Evolutionary conservation across 2,329 filamentous ascomycete genomes (phyloP).

Genomic region (Pseudogymnoascus pannorum): DNA sequence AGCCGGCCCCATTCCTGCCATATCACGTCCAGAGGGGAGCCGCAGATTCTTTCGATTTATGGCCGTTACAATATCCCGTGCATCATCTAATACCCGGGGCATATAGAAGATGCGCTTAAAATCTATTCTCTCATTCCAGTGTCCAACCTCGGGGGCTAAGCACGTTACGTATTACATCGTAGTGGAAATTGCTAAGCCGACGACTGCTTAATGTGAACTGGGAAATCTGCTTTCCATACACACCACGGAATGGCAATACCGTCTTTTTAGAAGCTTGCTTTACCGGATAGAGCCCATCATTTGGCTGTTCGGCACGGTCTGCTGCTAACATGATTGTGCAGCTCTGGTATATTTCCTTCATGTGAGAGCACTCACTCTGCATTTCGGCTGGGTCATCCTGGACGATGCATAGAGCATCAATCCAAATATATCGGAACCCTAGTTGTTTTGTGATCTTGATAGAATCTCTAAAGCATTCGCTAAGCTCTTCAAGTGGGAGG

Average conservation of each 20-base stretch:
- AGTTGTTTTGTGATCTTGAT: not conserved
- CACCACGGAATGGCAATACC: not conserved
- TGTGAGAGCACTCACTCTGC: not conserved
- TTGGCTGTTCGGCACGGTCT: not conserved
- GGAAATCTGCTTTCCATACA: not conserved
- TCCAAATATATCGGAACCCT: not conserved
- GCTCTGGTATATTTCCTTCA: not conserved
- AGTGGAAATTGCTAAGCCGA: not conserved
- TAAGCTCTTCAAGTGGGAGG: not conserved
- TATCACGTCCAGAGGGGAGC: not conserved
- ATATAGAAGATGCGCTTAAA: not conserved
- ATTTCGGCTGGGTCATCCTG: not conserved
- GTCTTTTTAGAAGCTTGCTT: not conserved
- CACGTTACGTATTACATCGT: not conserved
- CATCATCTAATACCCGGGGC: not conserved
- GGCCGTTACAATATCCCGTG: not conserved
- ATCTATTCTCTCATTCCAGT: not conserved
- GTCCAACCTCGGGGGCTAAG: not conserved
- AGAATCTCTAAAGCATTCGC: not conserved
- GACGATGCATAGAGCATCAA: not conserved
- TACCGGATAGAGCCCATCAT: not conserved
- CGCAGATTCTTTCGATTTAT: not conserved
- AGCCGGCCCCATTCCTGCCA: not conserved
- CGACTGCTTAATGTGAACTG: not conserved
- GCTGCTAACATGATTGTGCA: not conserved